Percentiles rank a stretch among this genome's conserved stretches.
Evolutionary conservation across 2,329 filamentous ascomycete species (phyloP).

Genomic region (Aspergillus cejpii): DNA sequence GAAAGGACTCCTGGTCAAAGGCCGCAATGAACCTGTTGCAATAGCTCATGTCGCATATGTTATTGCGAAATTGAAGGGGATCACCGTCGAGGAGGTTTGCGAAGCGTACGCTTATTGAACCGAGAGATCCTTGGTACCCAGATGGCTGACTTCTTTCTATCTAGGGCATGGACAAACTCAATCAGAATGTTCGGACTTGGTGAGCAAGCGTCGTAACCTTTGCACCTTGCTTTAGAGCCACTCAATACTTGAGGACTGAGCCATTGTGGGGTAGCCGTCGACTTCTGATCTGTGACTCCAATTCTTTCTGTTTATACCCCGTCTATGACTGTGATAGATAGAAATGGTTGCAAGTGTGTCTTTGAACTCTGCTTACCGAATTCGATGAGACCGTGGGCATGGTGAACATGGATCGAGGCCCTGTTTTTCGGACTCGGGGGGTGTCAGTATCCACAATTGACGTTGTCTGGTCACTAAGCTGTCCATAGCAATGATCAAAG

Average conservation of each 20-base stretch:
- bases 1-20: constrained; percentile 83
- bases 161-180: constrained; percentile 70
- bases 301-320: neutral
- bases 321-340: neutral
- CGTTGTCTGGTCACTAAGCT: neutral
- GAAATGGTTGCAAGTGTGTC: neutral
- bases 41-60: constrained; percentile 85
- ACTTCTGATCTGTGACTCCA: neutral
- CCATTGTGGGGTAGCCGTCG: too few relatives aligned
- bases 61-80: constrained; percentile 76
- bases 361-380: neutral
- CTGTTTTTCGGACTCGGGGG: neutral
- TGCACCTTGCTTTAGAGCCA: neutral
- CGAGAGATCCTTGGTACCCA: neutral
- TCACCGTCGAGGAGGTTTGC: constrained; percentile 72
- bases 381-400: neutral
- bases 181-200: constrained; percentile 70
- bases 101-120: constrained; percentile 55
- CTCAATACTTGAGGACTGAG: too few relatives aligned
- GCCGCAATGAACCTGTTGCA: constrained; percentile 83
- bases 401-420: neutral
- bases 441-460: neutral
- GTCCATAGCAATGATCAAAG: neutral
- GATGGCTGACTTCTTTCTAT: constrained; percentile 18
- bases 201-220: constrained; percentile 27